Percentiles rank a stretch among this genome's conserved stretches.
These are phyloP conservation scores for Eucalyptus regnans DNA, from an alignment of 345 rosid species.

Conservation along the genomic window DNA sequence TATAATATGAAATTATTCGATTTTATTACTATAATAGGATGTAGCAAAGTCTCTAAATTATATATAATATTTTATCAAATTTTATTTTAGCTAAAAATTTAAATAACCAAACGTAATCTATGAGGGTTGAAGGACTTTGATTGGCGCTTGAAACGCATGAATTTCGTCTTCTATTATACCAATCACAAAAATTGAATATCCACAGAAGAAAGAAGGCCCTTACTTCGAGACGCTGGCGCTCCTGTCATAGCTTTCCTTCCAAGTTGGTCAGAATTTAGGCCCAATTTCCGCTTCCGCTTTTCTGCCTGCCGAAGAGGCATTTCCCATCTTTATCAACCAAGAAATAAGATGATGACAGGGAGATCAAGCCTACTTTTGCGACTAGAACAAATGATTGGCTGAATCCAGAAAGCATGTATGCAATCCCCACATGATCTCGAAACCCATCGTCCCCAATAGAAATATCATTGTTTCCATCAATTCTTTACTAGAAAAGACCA, in stretches of 20 bases:
- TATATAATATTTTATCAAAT: too few relatives aligned
- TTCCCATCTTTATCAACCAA: not conserved
- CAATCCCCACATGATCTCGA: not conserved
- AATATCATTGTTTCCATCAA: not conserved
- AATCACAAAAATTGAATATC: too few relatives aligned
- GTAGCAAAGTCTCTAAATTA: accelerated
- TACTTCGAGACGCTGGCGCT: not conserved
- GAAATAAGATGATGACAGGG: not conserved
- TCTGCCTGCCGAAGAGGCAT: not conserved
- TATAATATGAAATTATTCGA: too few relatives aligned
- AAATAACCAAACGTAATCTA: accelerated
- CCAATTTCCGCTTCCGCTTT: not conserved
- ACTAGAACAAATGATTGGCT: not conserved
- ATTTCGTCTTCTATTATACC: not conserved
- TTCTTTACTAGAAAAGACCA: not conserved
- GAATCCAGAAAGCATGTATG: not conserved
- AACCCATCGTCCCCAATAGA: not conserved
- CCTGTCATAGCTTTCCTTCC: not conserved
- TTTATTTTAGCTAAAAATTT: too few relatives aligned
- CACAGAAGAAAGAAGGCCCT: not conserved
- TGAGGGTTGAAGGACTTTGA: not conserved
- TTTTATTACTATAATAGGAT: too few relatives aligned
- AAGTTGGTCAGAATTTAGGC: not conserved
- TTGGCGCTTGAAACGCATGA: accelerated
- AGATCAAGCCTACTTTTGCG: not conserved